These are phyloP conservation scores for Coemansia sp. DNA, from an alignment of 192 early-diverging fungal species.

Conservation along the genomic window DNA sequence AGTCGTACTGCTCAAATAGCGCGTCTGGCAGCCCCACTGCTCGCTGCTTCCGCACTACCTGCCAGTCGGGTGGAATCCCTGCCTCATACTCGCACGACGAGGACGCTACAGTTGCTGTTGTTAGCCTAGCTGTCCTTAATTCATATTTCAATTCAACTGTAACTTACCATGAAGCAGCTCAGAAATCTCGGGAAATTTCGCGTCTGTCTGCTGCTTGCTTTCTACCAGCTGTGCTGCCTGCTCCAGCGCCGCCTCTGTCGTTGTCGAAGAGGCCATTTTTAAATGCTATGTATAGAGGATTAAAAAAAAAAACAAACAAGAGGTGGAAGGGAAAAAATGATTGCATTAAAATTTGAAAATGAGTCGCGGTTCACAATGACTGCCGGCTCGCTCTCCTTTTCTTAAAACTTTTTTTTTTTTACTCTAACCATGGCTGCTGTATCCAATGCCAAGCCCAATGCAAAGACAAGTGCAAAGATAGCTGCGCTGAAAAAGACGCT, in stretches of 20 bases:
- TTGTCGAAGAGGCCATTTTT: slow-evolving; percentile 8
- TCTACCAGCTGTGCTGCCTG: slow-evolving; percentile 37
- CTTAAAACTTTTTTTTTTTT: slow-evolving; percentile 6
- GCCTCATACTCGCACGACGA: slow-evolving; percentile 57
- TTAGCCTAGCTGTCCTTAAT: neutral
- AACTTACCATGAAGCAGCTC: slow-evolving; percentile 52
- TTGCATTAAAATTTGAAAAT: neutral
- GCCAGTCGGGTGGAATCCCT: slow-evolving; percentile 49
- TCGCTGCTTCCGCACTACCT: slow-evolving; percentile 60
- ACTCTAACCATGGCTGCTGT: neutral
- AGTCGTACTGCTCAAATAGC: slow-evolving; percentile 74
- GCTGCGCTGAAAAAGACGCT: slow-evolving; percentile 15
- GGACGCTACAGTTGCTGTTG: slow-evolving; percentile 36
- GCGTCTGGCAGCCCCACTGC: slow-evolving; percentile 70
- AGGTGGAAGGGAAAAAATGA: neutral
- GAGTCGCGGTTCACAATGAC: neutral
- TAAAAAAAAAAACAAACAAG: slow-evolving; percentile 5
- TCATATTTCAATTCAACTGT: neutral
- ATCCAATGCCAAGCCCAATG: slow-evolving; percentile 6
- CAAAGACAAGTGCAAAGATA: slow-evolving; percentile 5
- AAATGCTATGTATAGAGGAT: slow-evolving; percentile 2
- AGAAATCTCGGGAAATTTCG: slow-evolving; percentile 43
- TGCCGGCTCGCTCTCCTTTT: slow-evolving; percentile 4
- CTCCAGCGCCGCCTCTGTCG: slow-evolving; percentile 10
- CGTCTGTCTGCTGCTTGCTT: slow-evolving; percentile 33